Conservation (phyloP, 371 early-diverging fungal species). For the Saksenaea vasiformis region DNA sequence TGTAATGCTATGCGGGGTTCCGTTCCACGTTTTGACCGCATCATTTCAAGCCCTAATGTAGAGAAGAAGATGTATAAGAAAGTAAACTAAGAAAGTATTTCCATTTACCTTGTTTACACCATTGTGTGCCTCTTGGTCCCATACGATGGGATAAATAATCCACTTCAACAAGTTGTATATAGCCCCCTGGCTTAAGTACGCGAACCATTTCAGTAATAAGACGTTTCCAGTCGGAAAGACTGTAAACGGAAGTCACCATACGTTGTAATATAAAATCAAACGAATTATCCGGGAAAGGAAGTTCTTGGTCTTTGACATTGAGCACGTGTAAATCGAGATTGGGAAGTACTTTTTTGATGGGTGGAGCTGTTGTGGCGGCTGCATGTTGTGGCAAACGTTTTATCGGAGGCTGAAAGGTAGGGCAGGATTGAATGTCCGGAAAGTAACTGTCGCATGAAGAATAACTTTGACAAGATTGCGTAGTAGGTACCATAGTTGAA, state of each 20-base stretch:
- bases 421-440: slow-evolving; percentile 6
- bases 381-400: neutral
- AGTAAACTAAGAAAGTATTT: neutral
- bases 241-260: slow-evolving; percentile 21
- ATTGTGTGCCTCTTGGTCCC: slow-evolving; percentile 11
- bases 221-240: slow-evolving; percentile 21
- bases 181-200: slow-evolving; percentile 33
- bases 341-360: slow-evolving; percentile 10
- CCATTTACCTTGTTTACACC: slow-evolving; percentile 1
- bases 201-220: slow-evolving; percentile 22
- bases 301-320: slow-evolving; percentile 15
- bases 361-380: slow-evolving; percentile 7
- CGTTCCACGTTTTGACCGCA: slow-evolving; percentile 15
- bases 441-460: neutral
- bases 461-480: neutral
- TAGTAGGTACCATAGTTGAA: neutral
- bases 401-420: neutral
- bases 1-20: slow-evolving; percentile 26
- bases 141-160: slow-evolving; percentile 8
- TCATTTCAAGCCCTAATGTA: slow-evolving; percentile 12
- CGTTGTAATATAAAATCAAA: slow-evolving; percentile 38
- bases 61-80: neutral
- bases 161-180: slow-evolving; percentile 12
- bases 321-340: slow-evolving; percentile 32
- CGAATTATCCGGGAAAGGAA: slow-evolving; percentile 31